Conservation (phyloP, 768 basidiomycete species). For the Lactifluus volemus region DNA sequence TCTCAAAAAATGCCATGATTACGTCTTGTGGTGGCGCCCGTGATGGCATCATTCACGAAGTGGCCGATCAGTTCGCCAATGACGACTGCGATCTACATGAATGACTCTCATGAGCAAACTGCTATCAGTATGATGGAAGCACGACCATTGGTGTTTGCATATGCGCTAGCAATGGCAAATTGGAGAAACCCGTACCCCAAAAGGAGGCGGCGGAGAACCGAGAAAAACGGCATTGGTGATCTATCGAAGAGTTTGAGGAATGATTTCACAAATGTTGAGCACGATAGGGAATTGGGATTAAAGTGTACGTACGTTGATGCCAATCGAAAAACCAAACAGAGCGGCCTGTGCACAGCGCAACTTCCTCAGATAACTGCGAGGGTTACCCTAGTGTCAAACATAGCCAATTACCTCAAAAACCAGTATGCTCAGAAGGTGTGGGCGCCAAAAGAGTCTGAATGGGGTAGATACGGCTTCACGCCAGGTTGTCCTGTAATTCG, state of each 20-base stretch:
- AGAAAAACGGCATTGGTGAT: conserved; percentile 62
- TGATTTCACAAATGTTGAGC: no score
- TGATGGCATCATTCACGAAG: conserved; percentile 43
- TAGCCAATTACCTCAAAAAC: conserved; percentile 27
- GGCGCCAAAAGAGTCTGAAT: conserved; percentile 51
- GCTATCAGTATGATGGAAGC: background rate
- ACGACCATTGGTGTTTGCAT: conserved; percentile 49
- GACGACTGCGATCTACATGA: conserved; percentile 35
- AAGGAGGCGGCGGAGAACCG: conserved; percentile 42
- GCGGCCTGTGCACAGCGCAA: conserved; percentile 31
- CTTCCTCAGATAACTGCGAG: background rate
- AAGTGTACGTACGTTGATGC: conserved; percentile 41
- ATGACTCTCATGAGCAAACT: background rate
- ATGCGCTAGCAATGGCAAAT: conserved; percentile 43
- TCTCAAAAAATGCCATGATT: conserved; percentile 46
- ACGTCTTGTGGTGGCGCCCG: conserved; percentile 33
- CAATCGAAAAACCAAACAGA: conserved; percentile 57
- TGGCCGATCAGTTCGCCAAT: conserved; percentile 45
- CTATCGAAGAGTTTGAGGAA: conserved; percentile 24
- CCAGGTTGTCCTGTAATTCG: conserved; percentile 48
- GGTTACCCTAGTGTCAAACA: background rate
- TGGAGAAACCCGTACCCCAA: conserved; percentile 44
- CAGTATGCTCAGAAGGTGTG: conserved; percentile 48
- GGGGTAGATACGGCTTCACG: conserved; percentile 34
- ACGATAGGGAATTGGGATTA: background rate